A percentile compares a stretch with the other conserved stretches of the same genome.
These are phyloP conservation scores for Streptanthus diversifolius DNA, from an alignment of 345 rosid species.

Conservation along the genomic window DNA sequence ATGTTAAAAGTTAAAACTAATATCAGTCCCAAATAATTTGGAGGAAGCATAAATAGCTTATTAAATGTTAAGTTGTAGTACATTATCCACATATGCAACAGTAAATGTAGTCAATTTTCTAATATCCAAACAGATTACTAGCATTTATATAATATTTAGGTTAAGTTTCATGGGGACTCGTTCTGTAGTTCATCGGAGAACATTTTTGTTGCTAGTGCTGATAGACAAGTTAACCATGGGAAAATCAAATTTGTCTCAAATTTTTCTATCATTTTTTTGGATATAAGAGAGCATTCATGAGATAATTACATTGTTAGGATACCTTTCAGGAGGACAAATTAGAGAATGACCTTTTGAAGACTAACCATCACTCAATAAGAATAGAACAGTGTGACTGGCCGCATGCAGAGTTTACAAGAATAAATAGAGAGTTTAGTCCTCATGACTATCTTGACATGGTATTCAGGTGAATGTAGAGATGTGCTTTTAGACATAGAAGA, in stretches of 20 bases:
- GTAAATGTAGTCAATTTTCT: not conserved
- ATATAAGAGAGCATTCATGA: not conserved
- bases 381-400: not conserved
- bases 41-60: not conserved
- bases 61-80: not conserved
- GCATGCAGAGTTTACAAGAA: not conserved
- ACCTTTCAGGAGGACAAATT: not conserved
- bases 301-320: not conserved
- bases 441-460: not conserved
- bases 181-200: too few species aligned
- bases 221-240: too few species aligned
- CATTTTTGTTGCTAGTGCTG: too few species aligned
- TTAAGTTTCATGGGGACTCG: too few species aligned
- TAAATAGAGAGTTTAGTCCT: not conserved
- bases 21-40: constrained; percentile 9
- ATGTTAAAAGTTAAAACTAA: not conserved
- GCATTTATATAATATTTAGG: too few species aligned
- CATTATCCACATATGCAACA: not conserved
- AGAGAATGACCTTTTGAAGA: not conserved
- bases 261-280: not conserved
- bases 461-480: not conserved
- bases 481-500: not conserved
- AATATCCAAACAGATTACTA: too few species aligned
- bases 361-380: not conserved
- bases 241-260: too few species aligned